These are phyloP conservation scores for Chenopodium berlandieri DNA, from an alignment of 148 eudicot genomes.

Conservation along the genomic window DNA sequence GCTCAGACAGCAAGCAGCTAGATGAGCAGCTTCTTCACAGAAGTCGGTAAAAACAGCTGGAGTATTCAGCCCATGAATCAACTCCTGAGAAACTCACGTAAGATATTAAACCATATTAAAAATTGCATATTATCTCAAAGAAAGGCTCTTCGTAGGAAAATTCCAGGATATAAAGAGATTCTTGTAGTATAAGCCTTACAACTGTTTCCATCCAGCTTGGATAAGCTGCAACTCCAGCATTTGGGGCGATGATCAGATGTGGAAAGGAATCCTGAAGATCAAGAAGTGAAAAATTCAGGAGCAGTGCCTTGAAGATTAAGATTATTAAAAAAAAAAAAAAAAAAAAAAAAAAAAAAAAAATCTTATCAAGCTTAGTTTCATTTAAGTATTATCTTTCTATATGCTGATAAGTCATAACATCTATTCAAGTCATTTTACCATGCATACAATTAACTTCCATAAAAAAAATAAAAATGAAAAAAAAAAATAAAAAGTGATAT, in stretches of 20 bases:
- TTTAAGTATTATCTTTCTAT: not conserved
- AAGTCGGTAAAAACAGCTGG: slow-evolving; percentile 87
- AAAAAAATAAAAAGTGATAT: not conserved
- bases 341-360: too few relatives aligned
- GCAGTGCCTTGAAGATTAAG: not conserved
- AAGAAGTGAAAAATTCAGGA: not conserved
- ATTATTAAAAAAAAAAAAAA: too few relatives aligned
- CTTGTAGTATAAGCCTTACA: slow-evolving; percentile 37
- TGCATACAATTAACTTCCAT: not conserved
- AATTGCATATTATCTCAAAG: not conserved
- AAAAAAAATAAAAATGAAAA: too few relatives aligned
- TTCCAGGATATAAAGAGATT: not conserved
- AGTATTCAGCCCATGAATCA: slow-evolving; percentile 52
- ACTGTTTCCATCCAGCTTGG: slow-evolving; percentile 83
- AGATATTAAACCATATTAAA: not conserved
- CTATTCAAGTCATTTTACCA: not conserved
- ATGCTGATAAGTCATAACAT: not conserved
- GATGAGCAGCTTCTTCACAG: slow-evolving; percentile 88
- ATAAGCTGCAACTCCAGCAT: slow-evolving; percentile 94
- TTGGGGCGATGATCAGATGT: slow-evolving; percentile 71
- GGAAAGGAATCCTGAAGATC: slow-evolving; percentile 58
- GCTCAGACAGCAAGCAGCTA: slow-evolving; percentile 71
- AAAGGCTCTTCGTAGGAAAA: not conserved
- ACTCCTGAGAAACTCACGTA: slow-evolving; percentile 42
- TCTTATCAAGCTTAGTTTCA: not conserved